These are phyloP conservation scores for Isatis tinctoria DNA, from an alignment of 345 rosid genomes.

Conservation along the genomic window DNA sequence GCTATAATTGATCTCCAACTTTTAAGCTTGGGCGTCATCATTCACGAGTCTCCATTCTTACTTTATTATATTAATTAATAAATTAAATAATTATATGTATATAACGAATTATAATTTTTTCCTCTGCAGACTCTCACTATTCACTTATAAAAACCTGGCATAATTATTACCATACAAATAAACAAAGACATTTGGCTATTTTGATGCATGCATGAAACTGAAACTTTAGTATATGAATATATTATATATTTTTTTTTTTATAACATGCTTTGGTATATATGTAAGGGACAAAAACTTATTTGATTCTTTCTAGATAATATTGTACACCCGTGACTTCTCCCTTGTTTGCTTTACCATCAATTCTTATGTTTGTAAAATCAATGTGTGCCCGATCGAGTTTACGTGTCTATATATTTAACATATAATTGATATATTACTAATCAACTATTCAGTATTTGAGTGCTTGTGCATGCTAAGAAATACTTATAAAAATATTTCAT, in stretches of 20 bases:
- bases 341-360: slow-evolving; percentile 25
- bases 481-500: background rate
- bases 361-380: slow-evolving; percentile 13
- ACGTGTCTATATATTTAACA: slow-evolving; percentile 2
- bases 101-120: background rate
- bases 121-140: background rate
- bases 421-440: background rate
- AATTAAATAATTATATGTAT: background rate
- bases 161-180: slow-evolving; percentile 8
- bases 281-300: slow-evolving; percentile 32
- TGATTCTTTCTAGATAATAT: slow-evolving; percentile 30
- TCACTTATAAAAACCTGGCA: slow-evolving; percentile 21
- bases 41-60: slow-evolving; percentile 16
- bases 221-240: background rate
- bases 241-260: background rate
- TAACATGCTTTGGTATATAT: slow-evolving; percentile 16
- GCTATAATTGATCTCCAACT: slow-evolving; percentile 24
- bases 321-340: slow-evolving; percentile 30
- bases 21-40: slow-evolving; percentile 15
- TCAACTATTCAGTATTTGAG: background rate
- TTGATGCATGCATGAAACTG: slow-evolving; percentile 3
- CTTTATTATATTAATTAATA: background rate
- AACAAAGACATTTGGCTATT: slow-evolving; percentile 1
- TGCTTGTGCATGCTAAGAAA: background rate
- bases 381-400: slow-evolving; percentile 5